Conservation (phyloP, 2,329 filamentous ascomycete species). For the Tolypocladium guangdongense region DNA sequence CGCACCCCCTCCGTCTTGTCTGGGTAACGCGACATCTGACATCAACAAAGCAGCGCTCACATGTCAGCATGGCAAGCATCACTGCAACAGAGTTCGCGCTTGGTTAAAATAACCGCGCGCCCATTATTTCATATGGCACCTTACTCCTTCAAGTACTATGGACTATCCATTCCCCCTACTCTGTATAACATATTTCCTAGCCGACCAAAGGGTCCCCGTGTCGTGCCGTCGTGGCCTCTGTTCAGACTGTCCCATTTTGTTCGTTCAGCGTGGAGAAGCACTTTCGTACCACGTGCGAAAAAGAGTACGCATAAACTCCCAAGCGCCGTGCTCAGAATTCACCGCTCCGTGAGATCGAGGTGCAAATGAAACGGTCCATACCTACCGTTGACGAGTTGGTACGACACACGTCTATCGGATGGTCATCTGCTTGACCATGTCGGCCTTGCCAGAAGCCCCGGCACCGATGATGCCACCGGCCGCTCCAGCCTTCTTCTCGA, state of each 20-base stretch:
- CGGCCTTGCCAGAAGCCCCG: slow-evolving; percentile 64
- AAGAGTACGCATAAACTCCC: slow-evolving; percentile 28
- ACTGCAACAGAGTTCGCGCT: background rate
- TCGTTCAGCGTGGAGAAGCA: slow-evolving; percentile 30
- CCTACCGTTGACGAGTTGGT: slow-evolving; percentile 29
- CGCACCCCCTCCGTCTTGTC: background rate
- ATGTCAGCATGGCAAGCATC: background rate
- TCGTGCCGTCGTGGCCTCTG: slow-evolving; percentile 13
- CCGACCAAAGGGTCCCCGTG: background rate
- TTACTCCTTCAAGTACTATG: background rate
- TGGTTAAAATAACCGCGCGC: background rate
- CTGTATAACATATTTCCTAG: background rate
- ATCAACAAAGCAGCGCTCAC: background rate
- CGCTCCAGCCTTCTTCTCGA: slow-evolving; percentile 89
- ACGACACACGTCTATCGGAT: slow-evolving; percentile 50
- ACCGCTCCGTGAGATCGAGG: slow-evolving; percentile 27
- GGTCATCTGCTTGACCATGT: slow-evolving; percentile 91
- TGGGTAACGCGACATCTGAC: background rate
- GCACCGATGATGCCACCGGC: slow-evolving; percentile 53
- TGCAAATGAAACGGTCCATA: slow-evolving; percentile 33
- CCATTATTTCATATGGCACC: background rate
- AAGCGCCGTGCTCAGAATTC: slow-evolving; percentile 42
- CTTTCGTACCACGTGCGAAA: slow-evolving; percentile 38
- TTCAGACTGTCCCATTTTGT: slow-evolving; percentile 19
- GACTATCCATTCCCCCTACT: background rate